A percentile compares a stretch with the other conserved stretches of the same genome.
These are phyloP conservation scores for Pittosporum tobira DNA, from an alignment of 129 eudicot genomes.

Conservation along the genomic window DNA sequence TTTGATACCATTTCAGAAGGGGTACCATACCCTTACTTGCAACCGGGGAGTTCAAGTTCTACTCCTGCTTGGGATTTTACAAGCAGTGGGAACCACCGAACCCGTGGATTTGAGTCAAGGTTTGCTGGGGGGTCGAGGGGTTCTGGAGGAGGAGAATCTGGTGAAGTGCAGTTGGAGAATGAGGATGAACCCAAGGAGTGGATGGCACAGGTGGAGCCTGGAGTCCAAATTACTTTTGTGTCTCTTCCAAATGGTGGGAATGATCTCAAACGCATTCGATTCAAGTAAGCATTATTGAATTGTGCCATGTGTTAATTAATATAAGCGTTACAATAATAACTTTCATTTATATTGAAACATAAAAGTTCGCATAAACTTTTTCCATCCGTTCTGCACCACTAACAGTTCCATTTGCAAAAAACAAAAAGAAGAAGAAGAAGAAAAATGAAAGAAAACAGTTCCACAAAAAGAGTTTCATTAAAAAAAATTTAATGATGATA, in stretches of 20 bases:
- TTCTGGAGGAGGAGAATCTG: conserved; percentile 49
- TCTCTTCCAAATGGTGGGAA: conserved; percentile 44
- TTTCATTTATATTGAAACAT: too few relatives aligned
- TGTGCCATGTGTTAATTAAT: background rate
- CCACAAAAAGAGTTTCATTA: too few relatives aligned
- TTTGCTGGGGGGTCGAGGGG: conserved; percentile 28
- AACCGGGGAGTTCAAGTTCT: conserved; percentile 38
- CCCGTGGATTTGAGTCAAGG: conserved; percentile 25
- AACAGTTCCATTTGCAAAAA: too few relatives aligned
- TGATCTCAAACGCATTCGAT: conserved; percentile 41
- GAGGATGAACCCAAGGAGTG: conserved; percentile 58
- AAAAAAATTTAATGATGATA: too few relatives aligned
- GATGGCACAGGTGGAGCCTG: conserved; percentile 52
- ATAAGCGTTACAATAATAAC: too few relatives aligned
- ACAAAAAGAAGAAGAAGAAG: too few relatives aligned
- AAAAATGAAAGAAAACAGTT: too few relatives aligned
- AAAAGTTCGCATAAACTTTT: too few relatives aligned
- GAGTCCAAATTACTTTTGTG: conserved; percentile 43
- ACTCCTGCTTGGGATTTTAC: conserved; percentile 63
- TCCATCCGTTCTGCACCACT: too few relatives aligned
- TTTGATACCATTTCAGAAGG: conserved; percentile 63
- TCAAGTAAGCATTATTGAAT: conserved; percentile 21
- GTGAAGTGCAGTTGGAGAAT: conserved; percentile 40
- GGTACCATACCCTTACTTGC: conserved; percentile 42
- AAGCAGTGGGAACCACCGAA: conserved; percentile 22